Evolutionary conservation across 2,329 filamentous ascomycete species (phyloP).

Genomic region (Salinomyces thailandicus): DNA sequence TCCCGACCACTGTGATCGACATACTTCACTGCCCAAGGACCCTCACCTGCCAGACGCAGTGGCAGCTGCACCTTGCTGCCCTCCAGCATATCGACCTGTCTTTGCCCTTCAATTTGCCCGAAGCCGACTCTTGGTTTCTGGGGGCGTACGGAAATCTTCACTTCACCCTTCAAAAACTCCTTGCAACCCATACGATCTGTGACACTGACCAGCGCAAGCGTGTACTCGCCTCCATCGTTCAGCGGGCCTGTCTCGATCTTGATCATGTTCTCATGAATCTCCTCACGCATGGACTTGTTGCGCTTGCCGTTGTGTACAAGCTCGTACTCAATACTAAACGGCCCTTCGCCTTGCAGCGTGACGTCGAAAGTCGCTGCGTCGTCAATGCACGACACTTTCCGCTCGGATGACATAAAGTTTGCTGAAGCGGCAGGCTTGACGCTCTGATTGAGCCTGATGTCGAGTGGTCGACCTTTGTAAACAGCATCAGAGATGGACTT

Average conservation of each 20-base stretch:
- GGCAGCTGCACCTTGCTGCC: slow-evolving; percentile 64
- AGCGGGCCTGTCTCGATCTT: slow-evolving; percentile 67
- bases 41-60: slow-evolving; percentile 68
- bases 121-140: slow-evolving; percentile 83
- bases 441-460: slow-evolving; percentile 63
- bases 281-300: slow-evolving; percentile 53
- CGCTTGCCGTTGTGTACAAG: slow-evolving; percentile 81
- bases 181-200: slow-evolving; percentile 81
- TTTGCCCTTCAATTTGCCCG: slow-evolving; percentile 71
- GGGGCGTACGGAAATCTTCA: slow-evolving; percentile 74
- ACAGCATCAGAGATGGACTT: slow-evolving; percentile 69
- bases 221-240: slow-evolving; percentile 78
- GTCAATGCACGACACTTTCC: slow-evolving; percentile 68
- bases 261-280: slow-evolving; percentile 53
- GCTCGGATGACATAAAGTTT: slow-evolving; percentile 48
- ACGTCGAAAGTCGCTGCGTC: slow-evolving; percentile 67
- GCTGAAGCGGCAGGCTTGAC: slow-evolving; percentile 89
- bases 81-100: slow-evolving; percentile 65
- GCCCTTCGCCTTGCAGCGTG: slow-evolving; percentile 66
- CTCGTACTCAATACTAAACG: slow-evolving; percentile 87
- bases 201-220: slow-evolving; percentile 71
- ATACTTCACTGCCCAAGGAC: slow-evolving; percentile 74
- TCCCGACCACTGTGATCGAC: slow-evolving; percentile 32
- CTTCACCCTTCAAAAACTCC: slow-evolving; percentile 71
- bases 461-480: slow-evolving; percentile 58